Base-by-base conservation (phyloP, 2,329 filamentous ascomycete genomes). In the Verticillium zaregamsianum region DNA sequence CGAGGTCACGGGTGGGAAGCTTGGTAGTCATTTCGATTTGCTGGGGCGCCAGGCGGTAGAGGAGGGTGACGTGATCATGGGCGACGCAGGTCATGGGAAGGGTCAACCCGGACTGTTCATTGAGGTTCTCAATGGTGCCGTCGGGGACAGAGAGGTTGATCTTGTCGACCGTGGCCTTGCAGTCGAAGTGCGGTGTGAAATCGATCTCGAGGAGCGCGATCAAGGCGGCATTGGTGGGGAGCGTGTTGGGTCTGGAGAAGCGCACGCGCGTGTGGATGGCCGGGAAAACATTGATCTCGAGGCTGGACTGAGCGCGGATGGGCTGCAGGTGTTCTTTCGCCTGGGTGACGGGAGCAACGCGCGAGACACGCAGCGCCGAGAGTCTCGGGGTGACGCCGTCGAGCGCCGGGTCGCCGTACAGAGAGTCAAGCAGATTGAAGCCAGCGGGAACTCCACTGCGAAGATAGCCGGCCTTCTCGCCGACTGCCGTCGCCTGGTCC, bases 391-490 rank as follows among this genome's bases (percentile, higher is more conserved):
- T 81, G 31, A 86, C 77, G 39, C 87, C 86, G 17, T 77, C 79
- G 20, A 92, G 78, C 31, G 82, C 82, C 25, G 87, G 84, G 69
- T 93, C 90, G 64, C 80, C 80, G 59, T 83, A 81, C 64, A 94
- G 90, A 3, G 91, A 84, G 70, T 91, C 88, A 15, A 95, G 83
- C n/a, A 94, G 79, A 72, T 94, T 95, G 65, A 91, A 80, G 2
- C 90, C 88, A 7, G 88, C 83, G 0, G 91, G 87, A 31, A 88
- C 76, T 62, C 87, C 85, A 69, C 88, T 91, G 39, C 85, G 84
- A 35, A 94, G 80, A 69, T 92, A 92, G 59, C 90, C 87, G 62
- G 85, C 80, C 11, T 79, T 76, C 25, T 74, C 65, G 11, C 76
- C 73, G 40, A 55, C 60, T 12, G 74, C 71, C 40, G 77, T 74